Percentiles rank a stretch among this genome's conserved stretches.
Conservation (phyloP, 345 rosid genomes). For the Nasturtium officinale region DNA sequence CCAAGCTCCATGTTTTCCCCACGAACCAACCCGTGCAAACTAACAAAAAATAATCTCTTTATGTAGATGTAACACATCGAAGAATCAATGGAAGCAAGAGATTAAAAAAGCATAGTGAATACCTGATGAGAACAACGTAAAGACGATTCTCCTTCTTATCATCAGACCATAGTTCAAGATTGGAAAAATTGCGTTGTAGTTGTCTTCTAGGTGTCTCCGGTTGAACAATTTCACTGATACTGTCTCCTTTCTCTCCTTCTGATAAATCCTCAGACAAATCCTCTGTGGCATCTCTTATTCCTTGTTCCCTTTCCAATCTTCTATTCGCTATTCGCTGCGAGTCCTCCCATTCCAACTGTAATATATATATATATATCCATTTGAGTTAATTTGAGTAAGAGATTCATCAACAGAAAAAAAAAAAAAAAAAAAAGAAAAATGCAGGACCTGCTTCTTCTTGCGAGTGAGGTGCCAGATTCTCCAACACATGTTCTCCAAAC, state of each 20-base stretch:
- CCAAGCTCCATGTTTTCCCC: conserved; percentile 99
- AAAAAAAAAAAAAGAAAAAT: too few species aligned
- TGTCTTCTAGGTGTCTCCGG: conserved; percentile 68
- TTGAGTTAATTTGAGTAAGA: not conserved
- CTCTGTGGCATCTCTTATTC: conserved; percentile 78
- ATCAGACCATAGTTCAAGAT: conserved; percentile 89
- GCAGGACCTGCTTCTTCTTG: conserved; percentile 87
- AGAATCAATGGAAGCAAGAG: not conserved
- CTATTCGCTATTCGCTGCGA: conserved; percentile 60
- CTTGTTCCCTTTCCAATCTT: conserved; percentile 82
- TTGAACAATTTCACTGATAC: conserved; percentile 55
- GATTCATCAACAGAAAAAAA: not conserved
- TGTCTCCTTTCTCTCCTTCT: conserved; percentile 93
- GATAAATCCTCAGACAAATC: conserved; percentile 93
- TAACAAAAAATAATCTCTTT: conserved; percentile 32
- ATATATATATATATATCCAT: not conserved
- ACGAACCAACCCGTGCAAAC: conserved; percentile 93
- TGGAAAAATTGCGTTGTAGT: conserved; percentile 71
- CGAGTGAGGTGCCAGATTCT: conserved; percentile 99
- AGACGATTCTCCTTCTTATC: conserved; percentile 91
- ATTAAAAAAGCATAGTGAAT: not conserved
- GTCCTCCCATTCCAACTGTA: conserved; percentile 78
- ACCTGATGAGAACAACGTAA: conserved; percentile 92
- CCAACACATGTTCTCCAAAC: conserved; percentile 99
- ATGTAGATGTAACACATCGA: not conserved